These are phyloP conservation scores for Didymella segeticola DNA, from an alignment of 2,329 filamentous ascomycete genomes.

Conservation along the genomic window DNA sequence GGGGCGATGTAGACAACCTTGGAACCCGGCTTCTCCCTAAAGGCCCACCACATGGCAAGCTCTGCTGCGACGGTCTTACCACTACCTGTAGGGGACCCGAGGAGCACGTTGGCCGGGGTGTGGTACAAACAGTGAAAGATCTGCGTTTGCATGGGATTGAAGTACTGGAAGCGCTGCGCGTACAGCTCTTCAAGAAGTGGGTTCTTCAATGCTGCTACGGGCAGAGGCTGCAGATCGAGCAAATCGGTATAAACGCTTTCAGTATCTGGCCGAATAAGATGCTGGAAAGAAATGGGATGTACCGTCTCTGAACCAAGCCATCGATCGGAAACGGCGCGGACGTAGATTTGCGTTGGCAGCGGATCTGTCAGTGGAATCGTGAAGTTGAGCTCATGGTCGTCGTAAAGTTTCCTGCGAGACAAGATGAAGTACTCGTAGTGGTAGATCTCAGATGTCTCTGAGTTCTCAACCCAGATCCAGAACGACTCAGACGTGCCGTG, in stretches of 20 bases:
- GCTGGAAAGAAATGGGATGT: conserved; percentile 93
- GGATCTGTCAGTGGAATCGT: conserved; percentile 95
- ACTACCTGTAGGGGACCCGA: conserved; percentile 95
- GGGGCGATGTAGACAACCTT: conserved; percentile 99
- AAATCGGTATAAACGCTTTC: conserved; percentile 97
- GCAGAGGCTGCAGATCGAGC: conserved; percentile 86
- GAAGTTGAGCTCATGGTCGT: conserved; percentile 97
- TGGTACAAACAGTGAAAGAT: conserved; percentile 97
- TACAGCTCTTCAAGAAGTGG: conserved; percentile 88
- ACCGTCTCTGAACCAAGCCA: conserved; percentile 98
- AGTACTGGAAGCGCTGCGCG: conserved; percentile 86
- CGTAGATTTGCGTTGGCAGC: conserved; percentile 93
- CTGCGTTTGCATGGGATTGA: conserved; percentile 99
- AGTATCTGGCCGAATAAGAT: conserved; percentile 94
- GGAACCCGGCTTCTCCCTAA: conserved; percentile 89
- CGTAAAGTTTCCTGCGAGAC: conserved; percentile 84
- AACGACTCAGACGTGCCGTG: conserved; percentile 96
- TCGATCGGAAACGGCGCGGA: conserved; percentile 89
- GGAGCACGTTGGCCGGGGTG: conserved; percentile 86
- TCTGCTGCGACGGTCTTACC: conserved; percentile 97
- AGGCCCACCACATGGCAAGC: conserved; percentile 99
- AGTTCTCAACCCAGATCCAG: conserved; percentile 99
- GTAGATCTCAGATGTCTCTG: conserved; percentile 95
- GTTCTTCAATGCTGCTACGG: conserved; percentile 87
- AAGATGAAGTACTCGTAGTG: conserved; percentile 98